Conservation (phyloP, 2,329 filamentous ascomycete genomes). For the Nannizziopsis arthrosporioides region DNA sequence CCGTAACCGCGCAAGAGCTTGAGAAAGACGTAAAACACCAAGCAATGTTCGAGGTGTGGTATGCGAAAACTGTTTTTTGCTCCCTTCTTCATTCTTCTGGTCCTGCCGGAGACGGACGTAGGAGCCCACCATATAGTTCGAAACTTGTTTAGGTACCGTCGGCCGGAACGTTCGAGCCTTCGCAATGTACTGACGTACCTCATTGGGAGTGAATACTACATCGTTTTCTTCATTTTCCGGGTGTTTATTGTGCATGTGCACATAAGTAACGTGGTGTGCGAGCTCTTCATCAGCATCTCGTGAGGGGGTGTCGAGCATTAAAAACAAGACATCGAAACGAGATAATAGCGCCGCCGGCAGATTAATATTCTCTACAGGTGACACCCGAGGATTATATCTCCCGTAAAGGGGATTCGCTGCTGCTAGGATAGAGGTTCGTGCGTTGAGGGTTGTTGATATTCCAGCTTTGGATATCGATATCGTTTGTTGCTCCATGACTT, state of each 20-base stretch:
- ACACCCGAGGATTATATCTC: slow-evolving; percentile 93
- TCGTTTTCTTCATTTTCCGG: slow-evolving; percentile 58
- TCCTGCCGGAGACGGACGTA: slow-evolving; percentile 91
- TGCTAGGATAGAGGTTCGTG: slow-evolving; percentile 86
- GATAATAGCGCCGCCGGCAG: slow-evolving; percentile 92
- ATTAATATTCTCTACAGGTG: slow-evolving; percentile 97
- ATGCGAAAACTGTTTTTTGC: slow-evolving; percentile 85
- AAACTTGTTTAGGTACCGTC: slow-evolving; percentile 69
- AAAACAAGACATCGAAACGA: slow-evolving; percentile 92
- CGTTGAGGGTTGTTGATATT: slow-evolving; percentile 93
- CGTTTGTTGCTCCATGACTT: slow-evolving; percentile 82
- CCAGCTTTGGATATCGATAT: slow-evolving; percentile 81
- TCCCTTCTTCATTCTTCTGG: slow-evolving; percentile 81
- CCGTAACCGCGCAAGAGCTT: slow-evolving; percentile 81
- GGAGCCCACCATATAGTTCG: slow-evolving; percentile 92
- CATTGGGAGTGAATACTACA: slow-evolving; percentile 79
- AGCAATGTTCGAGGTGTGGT: slow-evolving; percentile 88
- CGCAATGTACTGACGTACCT: slow-evolving; percentile 92
- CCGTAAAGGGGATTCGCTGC: slow-evolving; percentile 96
- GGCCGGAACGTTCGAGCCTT: slow-evolving; percentile 83
- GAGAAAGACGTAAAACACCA: slow-evolving; percentile 81
- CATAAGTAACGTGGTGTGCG: slow-evolving; percentile 86
- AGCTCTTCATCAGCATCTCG: slow-evolving; percentile 86
- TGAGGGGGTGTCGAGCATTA: slow-evolving; percentile 87
- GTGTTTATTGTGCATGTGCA: slow-evolving; percentile 93